Base-by-base conservation (phyloP, 768 basidiomycete genomes). In the Tylopilus sp. region DNA sequence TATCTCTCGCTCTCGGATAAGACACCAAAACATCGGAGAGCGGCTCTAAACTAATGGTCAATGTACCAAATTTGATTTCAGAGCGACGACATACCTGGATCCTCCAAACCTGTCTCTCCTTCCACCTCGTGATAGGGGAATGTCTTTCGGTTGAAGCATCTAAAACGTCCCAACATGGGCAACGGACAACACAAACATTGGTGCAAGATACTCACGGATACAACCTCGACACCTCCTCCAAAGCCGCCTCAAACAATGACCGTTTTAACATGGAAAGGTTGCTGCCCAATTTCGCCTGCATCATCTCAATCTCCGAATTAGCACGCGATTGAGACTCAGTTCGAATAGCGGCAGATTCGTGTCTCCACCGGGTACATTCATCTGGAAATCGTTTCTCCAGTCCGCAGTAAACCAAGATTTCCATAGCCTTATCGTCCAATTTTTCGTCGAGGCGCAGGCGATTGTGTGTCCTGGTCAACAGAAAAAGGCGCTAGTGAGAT, bases 361-460 rank as follows among this genome's bases (percentile, higher is more conserved):
- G 50, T 20, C 49, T 56, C 69, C 69, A 74, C 0, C 53, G 36
- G 2, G 40, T 45, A 33, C 69, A 68, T 7, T 47, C 47, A 1
- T 20, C 39, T 2, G 51, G 58, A 22, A 60, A 73, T 8, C 70
- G 64, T 21, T 50, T 59, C 8, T 49, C 40, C 0, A 75, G 64
- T 1, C 73, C 75, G 1, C 42, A 26, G 11, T 15, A 35, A 18
- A 69, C 43, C 6, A 76, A 57, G 0, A 69, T 64, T 4, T 28
- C 51, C 0, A 76, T 3, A 0, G 61, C 59, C 0, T 64, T 59
- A 1, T 64, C 65, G 8, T 58, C 53, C 15, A 73, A n/a, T 4
- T 53, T 46, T 17, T 65, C 59, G 1, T 21, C 56, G n/a, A 75
- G 7, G 8, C 48, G 39, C n/a, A 75, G 50, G 13, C 47, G 43